phyloP scores from a whole-genome alignment of 1,284 basidiomycete species.

The Pulveroboletus sp. region DNA sequence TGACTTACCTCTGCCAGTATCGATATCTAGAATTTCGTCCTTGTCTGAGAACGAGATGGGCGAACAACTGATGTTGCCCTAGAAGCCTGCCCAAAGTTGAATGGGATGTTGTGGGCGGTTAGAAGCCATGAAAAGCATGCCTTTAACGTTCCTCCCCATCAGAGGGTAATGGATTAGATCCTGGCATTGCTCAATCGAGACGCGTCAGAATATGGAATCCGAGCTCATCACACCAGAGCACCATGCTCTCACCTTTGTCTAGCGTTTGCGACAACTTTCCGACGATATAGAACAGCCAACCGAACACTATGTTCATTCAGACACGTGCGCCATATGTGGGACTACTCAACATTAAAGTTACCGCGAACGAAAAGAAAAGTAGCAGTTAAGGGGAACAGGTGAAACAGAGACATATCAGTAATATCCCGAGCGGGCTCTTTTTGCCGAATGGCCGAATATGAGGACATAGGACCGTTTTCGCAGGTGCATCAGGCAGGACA shows the following conservation, averaged over 20 bases:
- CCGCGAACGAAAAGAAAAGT: background rate
- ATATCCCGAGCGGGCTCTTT: slow-evolving; percentile 3
- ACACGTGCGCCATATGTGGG: slow-evolving; percentile 2
- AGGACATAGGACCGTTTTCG: background rate
- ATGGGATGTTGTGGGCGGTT: background rate
- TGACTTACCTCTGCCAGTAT: slow-evolving; percentile 24
- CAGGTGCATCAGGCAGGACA: background rate
- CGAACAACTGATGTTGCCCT: slow-evolving; percentile 22
- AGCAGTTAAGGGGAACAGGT: background rate
- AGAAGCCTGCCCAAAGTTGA: slow-evolving; percentile 14
- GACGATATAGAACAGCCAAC: background rate
- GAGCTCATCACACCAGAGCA: no score
- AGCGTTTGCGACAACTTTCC: background rate
- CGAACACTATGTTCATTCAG: slow-evolving; percentile 11
- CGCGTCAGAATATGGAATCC: no score
- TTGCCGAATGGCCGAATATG: background rate
- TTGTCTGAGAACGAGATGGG: slow-evolving; percentile 16
- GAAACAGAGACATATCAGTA: slow-evolving; percentile 1
- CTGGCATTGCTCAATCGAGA: no score
- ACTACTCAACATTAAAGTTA: slow-evolving; percentile 11
- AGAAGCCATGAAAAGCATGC: background rate
- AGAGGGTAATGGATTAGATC: slow-evolving; percentile 32
- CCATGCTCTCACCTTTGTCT: no score
- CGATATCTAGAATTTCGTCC: slow-evolving; percentile 29
- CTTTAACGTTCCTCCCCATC: slow-evolving; percentile 31